Base-by-base conservation (phyloP, 2,329 filamentous ascomycete species). In the Paecilomyces fulvus region DNA sequence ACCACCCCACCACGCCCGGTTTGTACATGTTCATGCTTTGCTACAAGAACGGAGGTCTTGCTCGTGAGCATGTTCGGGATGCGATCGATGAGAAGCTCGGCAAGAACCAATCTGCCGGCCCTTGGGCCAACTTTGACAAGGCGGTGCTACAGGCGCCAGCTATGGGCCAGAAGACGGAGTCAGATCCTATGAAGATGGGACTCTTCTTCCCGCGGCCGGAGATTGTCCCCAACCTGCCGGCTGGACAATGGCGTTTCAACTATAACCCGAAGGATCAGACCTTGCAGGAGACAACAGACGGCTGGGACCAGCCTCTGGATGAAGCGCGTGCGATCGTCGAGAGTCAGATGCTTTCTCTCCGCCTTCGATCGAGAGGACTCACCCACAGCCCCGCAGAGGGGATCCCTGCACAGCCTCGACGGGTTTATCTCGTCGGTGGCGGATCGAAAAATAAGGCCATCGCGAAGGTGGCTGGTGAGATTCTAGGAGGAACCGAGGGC, bases 11-110 rank as follows among this genome's bases (percentile, higher is more conserved):
- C 49, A 95, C 90, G 0, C 78, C 86, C 0, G 90, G 89, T 1
- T 83, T 96, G 58, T 96, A 95, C 81, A 97, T 99, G 94, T 97
- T 99, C 75, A 99, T 99, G 94, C 84, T 99, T 33, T 99, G 94
- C 80, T 99, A 97, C 80, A 97, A 97, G 76, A 99, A 99, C 75
- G 94, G 94, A 63, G 91, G 91, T 1, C 84, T 97, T 1, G 92
- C 94, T 1, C 88, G 94, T 49, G 94, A 99, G 71, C 86, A 89
- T 65, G 84, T 97, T 60, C 88, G 94, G 55, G 90, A 99, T 68
- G 80, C 83, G 0, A 83, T 97, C 54, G 87, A 90, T 59, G 65
- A 73, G 55, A 68, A 70, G 46, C 72, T 76, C 21, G 73, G 75
- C 25, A 71, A 77, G 9, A 70, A 73, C 30, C 63, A 73, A 3